These are phyloP conservation scores for Tylopilus subfusipes DNA, from an alignment of 768 basidiomycete species.

Conservation along the genomic window DNA sequence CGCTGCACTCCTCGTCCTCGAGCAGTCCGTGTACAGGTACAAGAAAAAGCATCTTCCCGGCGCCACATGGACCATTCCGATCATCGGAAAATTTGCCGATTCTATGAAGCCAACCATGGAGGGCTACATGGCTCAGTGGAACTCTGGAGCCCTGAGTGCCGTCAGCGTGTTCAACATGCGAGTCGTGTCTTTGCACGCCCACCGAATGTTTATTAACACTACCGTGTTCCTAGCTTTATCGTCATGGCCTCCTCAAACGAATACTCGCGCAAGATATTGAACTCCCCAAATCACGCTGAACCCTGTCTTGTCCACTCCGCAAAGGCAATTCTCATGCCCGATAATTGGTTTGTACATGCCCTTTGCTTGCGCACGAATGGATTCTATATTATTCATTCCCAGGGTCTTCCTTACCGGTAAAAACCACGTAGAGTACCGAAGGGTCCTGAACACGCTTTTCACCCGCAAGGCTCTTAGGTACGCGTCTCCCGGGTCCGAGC, in stretches of 20 bases:
- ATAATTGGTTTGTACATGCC: conserved; percentile 71
- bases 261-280: conserved; percentile 91
- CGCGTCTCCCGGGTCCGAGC: conserved; percentile 17
- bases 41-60: conserved; percentile 91
- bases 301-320: conserved; percentile 93
- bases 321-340: conserved; percentile 76
- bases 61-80: conserved; percentile 88
- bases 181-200: conserved; percentile 23
- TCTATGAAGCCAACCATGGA: conserved; percentile 90
- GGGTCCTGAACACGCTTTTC: conserved; percentile 85
- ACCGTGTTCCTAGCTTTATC: conserved; percentile 72
- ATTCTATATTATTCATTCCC: not conserved
- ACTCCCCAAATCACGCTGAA: conserved; percentile 88
- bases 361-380: not conserved
- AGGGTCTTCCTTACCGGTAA: conserved; percentile 99
- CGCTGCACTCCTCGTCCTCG: conserved; percentile 72
- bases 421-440: conserved; percentile 89
- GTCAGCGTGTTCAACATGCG: conserved; percentile 98
- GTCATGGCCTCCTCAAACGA: conserved; percentile 97
- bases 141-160: conserved; percentile 81
- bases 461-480: conserved; percentile 92
- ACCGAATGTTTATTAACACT: conserved; percentile 6
- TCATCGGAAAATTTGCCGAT: conserved; percentile 95
- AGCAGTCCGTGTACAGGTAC: conserved; percentile 83
- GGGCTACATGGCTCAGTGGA: conserved; percentile 90